These are phyloP conservation scores for Furcasterigmium furcatum DNA, from an alignment of 2,329 filamentous ascomycete genomes.

Conservation along the genomic window DNA sequence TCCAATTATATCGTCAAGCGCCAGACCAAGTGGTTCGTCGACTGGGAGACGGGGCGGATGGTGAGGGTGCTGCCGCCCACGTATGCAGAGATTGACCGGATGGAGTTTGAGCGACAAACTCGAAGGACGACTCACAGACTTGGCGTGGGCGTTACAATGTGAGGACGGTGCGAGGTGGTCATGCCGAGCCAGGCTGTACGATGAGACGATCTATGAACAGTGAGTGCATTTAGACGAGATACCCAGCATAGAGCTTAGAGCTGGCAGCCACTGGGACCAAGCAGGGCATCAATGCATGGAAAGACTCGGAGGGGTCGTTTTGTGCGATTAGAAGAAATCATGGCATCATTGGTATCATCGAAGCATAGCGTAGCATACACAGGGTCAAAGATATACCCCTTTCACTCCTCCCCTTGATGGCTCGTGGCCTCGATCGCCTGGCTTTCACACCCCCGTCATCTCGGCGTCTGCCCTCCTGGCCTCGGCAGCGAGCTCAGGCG, in stretches of 20 bases:
- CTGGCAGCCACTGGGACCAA: neutral
- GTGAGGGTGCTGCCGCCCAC: constrained; percentile 49
- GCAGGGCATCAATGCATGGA: neutral
- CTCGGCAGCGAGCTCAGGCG: constrained; percentile 46
- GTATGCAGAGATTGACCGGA: constrained; percentile 46
- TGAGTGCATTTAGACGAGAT: too few relatives aligned
- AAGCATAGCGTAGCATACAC: constrained; percentile 3
- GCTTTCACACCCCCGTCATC: constrained; percentile 23
- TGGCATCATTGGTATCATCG: constrained; percentile 4
- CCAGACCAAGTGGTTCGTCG: constrained; percentile 56
- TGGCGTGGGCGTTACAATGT: too few relatives aligned
- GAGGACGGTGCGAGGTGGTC: too few relatives aligned
- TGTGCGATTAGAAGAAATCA: neutral
- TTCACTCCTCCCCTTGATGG: neutral
- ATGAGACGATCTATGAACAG: too few relatives aligned
- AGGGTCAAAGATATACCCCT: neutral
- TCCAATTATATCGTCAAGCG: constrained; percentile 54
- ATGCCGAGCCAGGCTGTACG: too few relatives aligned
- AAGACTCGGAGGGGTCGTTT: neutral
- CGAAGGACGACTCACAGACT: neutral
- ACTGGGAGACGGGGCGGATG: constrained; percentile 56
- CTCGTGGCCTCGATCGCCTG: neutral
- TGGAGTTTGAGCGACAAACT: neutral
- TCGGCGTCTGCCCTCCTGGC: constrained; percentile 40
- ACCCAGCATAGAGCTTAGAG: neutral